phyloP scores from a whole-genome alignment of 495 filamentous ascomycete genomes.

The Neurospora sp. region DNA sequence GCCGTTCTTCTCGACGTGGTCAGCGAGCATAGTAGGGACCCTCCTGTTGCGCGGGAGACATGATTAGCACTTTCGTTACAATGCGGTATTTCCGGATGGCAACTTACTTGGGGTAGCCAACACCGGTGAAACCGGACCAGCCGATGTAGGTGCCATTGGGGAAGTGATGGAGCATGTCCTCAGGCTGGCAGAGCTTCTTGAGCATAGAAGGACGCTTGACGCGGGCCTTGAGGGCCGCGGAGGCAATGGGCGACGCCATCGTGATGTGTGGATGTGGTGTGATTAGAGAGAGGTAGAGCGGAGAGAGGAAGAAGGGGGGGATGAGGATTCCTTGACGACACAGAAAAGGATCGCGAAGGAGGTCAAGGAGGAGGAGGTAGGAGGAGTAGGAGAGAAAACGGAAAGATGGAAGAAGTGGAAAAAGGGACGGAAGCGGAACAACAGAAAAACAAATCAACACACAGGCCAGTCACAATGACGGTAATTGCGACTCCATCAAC shows the following conservation, averaged over 20 bases:
- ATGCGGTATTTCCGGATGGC: neutral
- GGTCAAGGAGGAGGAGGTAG: neutral
- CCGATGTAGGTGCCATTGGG: conserved; percentile 76
- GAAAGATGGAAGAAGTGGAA: neutral
- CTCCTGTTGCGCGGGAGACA: conserved; percentile 40
- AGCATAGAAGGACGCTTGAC: conserved; percentile 66
- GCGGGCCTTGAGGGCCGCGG: conserved; percentile 64
- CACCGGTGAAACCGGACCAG: conserved; percentile 87
- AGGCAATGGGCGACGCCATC: conserved; percentile 45
- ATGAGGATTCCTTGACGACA: neutral
- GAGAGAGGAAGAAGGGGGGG: neutral
- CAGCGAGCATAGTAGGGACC: conserved; percentile 73
- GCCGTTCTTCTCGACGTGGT: conserved; percentile 83
- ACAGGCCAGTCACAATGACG: neutral
- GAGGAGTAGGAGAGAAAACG: neutral
- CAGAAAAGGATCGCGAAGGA: neutral
- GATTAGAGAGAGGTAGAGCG: neutral
- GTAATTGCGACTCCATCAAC: neutral
- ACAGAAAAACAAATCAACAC: neutral
- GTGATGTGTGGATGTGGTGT: neutral
- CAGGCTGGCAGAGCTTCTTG: conserved; percentile 65
- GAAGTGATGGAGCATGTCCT: conserved; percentile 71
- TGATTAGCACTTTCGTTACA: conserved; percentile 5
- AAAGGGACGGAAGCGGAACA: neutral
- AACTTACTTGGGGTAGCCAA: conserved; percentile 79